Evolutionary conservation across 805 yeast genomes (phyloP), one percentile per base, ranked within the genome.

Genomic region (Kockiozyma suomiensis): DNA sequence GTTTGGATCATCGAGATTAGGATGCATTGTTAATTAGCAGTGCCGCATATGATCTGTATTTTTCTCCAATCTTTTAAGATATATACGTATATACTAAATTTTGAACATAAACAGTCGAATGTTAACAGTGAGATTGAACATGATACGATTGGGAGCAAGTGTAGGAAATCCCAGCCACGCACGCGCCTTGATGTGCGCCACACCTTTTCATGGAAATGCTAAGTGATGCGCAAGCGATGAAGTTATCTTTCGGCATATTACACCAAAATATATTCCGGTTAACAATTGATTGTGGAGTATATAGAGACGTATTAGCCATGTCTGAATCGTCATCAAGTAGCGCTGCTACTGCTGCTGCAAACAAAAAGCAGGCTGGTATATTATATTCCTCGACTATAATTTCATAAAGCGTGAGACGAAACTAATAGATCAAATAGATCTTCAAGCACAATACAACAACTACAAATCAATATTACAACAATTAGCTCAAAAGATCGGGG

Each of bases 361-460:
- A 28, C 45, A 61, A 61, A 47, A 56, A 53, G 50, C 65, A 61
- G 25, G 52, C 56, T 0, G 62, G 65, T 61, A 23, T 3, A 56
- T 53, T 25, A 10, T 5, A 10, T 37, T 19, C 30, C n/a, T 17
- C 13, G 23, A 19, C 43, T 35, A 12, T 32, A n/a, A n/a, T n/a
- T 4, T 30, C 47, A 15, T 2, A 33, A 3, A 10, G 4, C 12
- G n/a, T 17, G 50, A 46, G 21, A 15, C 17, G 10, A n/a, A 21
- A 19, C 26, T 15, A 28, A 42, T n/a, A 12, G 5, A 12, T 6
- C 41, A 13, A 13, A 7, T 54, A 65, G 77, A 73, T 45, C 69
- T 78, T 21, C 81, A 78, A 66, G 64, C 66, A 45, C 78, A 77
- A 61, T 78, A 78, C 66, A 75, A 78, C 64, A 65, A 67, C 26